Evolutionary conservation across 495 filamentous ascomycete species (phyloP).

Genomic region (Penicillium paradoxum): DNA sequence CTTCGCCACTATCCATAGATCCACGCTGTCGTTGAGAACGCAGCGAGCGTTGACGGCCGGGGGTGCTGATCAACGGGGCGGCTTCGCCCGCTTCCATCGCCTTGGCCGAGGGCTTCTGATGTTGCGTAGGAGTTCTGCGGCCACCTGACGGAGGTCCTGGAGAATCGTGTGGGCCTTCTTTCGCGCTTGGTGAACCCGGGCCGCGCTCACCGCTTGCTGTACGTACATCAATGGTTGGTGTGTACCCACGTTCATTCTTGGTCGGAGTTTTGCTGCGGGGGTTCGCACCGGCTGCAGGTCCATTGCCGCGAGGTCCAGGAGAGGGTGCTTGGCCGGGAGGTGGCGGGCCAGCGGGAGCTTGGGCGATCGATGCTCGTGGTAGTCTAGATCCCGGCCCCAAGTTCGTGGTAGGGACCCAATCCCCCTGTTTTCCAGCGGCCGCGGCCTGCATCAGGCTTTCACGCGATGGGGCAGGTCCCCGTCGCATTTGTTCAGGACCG

Average conservation of each 20-base stretch:
- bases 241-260: slow-evolving; percentile 45
- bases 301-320: slow-evolving; percentile 58
- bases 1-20: slow-evolving; percentile 44
- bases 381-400: slow-evolving; percentile 55
- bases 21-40: slow-evolving; percentile 39
- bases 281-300: slow-evolving; percentile 31
- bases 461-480: slow-evolving; percentile 44
- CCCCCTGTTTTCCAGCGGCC: slow-evolving; percentile 28
- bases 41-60: slow-evolving; percentile 41
- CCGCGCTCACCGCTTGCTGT: slow-evolving; percentile 44
- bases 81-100: slow-evolving; percentile 49
- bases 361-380: slow-evolving; percentile 64
- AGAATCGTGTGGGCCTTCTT: slow-evolving; percentile 45
- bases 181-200: slow-evolving; percentile 50
- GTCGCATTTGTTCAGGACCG: slow-evolving; percentile 49
- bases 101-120: slow-evolving; percentile 37
- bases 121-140: slow-evolving; percentile 59
- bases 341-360: slow-evolving; percentile 75
- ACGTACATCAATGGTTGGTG: slow-evolving; percentile 48
- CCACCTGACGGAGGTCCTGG: slow-evolving; percentile 47
- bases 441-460: slow-evolving; percentile 44
- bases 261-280: slow-evolving; percentile 59
- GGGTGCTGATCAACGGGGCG: slow-evolving; percentile 40
- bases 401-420: slow-evolving; percentile 26
- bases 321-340: slow-evolving; percentile 82